phyloP scores from a whole-genome alignment of 2,329 filamentous ascomycete species.

The Peltaster fructicola region DNA sequence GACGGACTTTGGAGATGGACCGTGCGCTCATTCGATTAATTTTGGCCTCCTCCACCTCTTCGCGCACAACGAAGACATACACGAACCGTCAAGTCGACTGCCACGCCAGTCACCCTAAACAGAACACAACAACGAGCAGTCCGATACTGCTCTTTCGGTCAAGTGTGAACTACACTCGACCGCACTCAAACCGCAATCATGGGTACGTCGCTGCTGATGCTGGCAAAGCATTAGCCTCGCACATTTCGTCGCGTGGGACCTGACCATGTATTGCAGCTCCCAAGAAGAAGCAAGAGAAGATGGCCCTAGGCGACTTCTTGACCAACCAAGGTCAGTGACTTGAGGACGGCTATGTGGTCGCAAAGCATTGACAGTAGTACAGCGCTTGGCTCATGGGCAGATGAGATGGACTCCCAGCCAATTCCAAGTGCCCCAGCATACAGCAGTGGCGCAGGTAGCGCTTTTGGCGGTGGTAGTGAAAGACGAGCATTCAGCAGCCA shows the following conservation, averaged over 20 bases:
- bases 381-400: conserved; percentile 87
- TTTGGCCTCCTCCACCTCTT: no score
- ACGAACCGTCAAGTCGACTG: no score
- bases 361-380: conserved; percentile 16
- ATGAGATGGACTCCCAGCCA: conserved; percentile 63
- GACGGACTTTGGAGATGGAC: no score
- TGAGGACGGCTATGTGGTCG: conserved; percentile 10
- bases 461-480: conserved; percentile 8
- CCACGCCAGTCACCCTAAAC: no score
- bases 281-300: conserved; percentile 84
- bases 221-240: neutral
- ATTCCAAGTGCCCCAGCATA: conserved; percentile 13
- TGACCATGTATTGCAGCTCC: conserved; percentile 29
- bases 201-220: no score
- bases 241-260: neutral
- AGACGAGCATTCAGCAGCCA: no score
- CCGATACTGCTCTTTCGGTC: conserved; percentile 2
- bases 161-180: conserved; percentile 3
- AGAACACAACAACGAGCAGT: no score
- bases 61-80: no score
- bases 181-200: conserved; percentile 39
- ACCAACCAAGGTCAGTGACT: conserved; percentile 54
- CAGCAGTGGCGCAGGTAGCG: conserved; percentile 8
- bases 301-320: conserved; percentile 95
- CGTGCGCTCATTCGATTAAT: no score